phyloP scores from a whole-genome alignment of 306 rosid species.

The Trifolium repens region DNA sequence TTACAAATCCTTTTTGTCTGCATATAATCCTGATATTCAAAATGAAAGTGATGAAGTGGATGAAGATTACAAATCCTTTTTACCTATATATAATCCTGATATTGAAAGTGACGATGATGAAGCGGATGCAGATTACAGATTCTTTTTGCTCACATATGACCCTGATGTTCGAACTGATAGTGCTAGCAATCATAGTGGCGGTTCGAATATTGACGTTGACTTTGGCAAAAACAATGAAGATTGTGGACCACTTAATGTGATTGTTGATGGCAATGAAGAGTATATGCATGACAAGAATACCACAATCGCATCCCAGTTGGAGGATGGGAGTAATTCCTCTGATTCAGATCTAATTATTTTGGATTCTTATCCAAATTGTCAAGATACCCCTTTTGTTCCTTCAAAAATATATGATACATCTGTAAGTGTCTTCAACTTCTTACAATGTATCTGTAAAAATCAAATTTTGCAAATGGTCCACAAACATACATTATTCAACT shows the following conservation, averaged over 20 bases:
- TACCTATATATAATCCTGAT: not conserved
- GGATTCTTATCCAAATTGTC: constrained; percentile 44
- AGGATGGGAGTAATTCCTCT: constrained; percentile 40
- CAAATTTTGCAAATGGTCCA: constrained; percentile 6
- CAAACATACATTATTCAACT: constrained; percentile 19
- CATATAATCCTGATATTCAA: not conserved
- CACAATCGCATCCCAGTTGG: not conserved
- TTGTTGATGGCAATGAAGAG: constrained; percentile 26
- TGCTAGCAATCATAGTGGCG: not conserved
- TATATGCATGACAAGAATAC: not conserved
- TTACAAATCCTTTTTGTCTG: not conserved
- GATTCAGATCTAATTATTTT: constrained; percentile 49
- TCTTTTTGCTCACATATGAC: not conserved
- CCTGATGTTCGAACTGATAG: not conserved
- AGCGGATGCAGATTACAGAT: no score
- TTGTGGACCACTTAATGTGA: constrained; percentile 35
- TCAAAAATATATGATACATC: constrained; percentile 36
- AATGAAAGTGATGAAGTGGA: not conserved
- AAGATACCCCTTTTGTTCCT: constrained; percentile 42
- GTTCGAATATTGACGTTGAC: not conserved
- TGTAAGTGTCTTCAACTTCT: constrained; percentile 48
- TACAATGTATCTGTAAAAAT: not conserved
- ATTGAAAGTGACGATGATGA: not conserved
- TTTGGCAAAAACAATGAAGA: not conserved
- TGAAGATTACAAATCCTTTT: not conserved